Base-by-base conservation (phyloP, 2,329 filamentous ascomycete species). In the Botrytis galanthina region DNA sequence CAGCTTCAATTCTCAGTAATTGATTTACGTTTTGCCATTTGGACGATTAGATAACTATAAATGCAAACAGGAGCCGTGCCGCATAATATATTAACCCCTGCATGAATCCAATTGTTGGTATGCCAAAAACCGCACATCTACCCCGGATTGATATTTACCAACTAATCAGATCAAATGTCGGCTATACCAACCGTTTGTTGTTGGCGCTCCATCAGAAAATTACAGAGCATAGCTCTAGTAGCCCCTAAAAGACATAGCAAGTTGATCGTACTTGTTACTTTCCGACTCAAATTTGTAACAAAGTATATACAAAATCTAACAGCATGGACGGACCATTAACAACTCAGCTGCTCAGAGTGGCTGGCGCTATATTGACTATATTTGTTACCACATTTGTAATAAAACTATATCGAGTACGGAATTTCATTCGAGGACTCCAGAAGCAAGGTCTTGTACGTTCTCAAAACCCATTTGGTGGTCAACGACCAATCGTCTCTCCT, bases 401-500 rank as follows among this genome's bases (percentile, higher is more conserved):
- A 10, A 60, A 70, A n/a, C 51, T 70, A 4, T 70, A 70, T 18
- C 54, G 37, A 37, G 67, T 46, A n/a, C 37, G 54, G 10, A 60
- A 3, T 20, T 59, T 60, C 39, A 32, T 70, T 10, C 67, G 37
- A 39, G 35, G 54, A 35, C 54, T 70, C 14, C 35, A 46, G 6
- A 70, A 70, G 9, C 39, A 70, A 60, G 67, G 67, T 35, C 35
- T 70, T 32, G 54, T 60, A 44, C n/a, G 66, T 42, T 57, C 26
- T 9, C 26, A n/a, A n/a, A 18, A 18, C 32, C 29, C 4, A 9
- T 54, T 18, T 22, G 9, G 6, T 54, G 10, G 9, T 54, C 32
- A 29, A 7, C 51, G 14, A 54, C 12, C 51, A 54, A 29, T 54
- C 26, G 29, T 2, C 18, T 26, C 9, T 18, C 18, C 16, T 22